phyloP scores from a whole-genome alignment of 1,139 yeast species.

The Komagataea norvegica region DNA sequence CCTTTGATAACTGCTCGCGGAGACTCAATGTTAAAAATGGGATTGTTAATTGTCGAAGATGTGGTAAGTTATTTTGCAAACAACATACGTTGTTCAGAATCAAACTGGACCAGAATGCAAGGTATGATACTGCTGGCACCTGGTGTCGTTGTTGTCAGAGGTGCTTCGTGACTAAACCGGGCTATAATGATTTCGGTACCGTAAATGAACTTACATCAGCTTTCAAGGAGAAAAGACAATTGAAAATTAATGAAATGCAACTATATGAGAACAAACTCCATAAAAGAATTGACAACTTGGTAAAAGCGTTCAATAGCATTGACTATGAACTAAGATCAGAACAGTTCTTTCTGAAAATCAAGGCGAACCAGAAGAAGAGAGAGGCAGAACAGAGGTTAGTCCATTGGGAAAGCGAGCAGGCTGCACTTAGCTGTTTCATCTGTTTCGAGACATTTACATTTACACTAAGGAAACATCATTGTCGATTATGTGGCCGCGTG shows the following conservation, averaged over 20 bases:
- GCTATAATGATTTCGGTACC: slow-evolving; percentile 42
- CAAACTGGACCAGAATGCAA: slow-evolving; percentile 42
- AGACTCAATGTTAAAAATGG: slow-evolving; percentile 46
- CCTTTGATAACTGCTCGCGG: slow-evolving; percentile 36
- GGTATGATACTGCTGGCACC: slow-evolving; percentile 48
- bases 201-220: slow-evolving; percentile 40
- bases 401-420: slow-evolving; percentile 63
- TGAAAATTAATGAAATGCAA: slow-evolving; percentile 35
- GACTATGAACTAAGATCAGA: slow-evolving; percentile 21
- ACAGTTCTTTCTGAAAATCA: slow-evolving; percentile 17
- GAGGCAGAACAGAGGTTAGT: slow-evolving; percentile 50
- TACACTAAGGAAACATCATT: slow-evolving; percentile 75
- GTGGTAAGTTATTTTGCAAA: slow-evolving; percentile 71
- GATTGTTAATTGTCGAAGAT: slow-evolving; percentile 56
- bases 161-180: slow-evolving; percentile 58
- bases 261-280: slow-evolving; percentile 56
- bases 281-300: slow-evolving; percentile 52
- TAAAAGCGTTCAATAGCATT: slow-evolving; percentile 23
- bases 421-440: slow-evolving; percentile 51
- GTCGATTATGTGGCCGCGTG: slow-evolving; percentile 76
- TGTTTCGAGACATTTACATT: slow-evolving; percentile 58
- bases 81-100: slow-evolving; percentile 48
- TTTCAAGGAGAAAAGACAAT: slow-evolving; percentile 41
- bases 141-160: slow-evolving; percentile 68
- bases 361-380: slow-evolving; percentile 26